Evolutionary conservation across 768 basidiomycete genomes (phyloP), one percentile per base, ranked within the genome.

Genomic region (Tulasnella calospora): DNA sequence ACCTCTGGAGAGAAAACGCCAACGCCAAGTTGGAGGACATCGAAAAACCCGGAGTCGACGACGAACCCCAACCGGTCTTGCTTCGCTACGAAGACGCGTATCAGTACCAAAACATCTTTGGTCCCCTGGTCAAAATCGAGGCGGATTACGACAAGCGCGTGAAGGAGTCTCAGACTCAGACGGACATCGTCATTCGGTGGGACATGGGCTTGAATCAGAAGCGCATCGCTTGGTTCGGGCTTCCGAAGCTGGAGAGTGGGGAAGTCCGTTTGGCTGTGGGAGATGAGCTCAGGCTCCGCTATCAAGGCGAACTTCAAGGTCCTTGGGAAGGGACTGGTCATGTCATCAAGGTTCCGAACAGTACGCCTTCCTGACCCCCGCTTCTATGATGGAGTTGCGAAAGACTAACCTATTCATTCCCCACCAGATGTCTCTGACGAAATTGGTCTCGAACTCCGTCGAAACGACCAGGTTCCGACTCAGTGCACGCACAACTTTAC

Each of bases 101-200:
- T 83, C 98, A 99, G 82, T 99, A 99, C 84, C 98, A 99, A 86
- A 99, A 99, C 83, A 99, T 99, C 77, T 97, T 99, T 82, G 98
- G 98, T 6, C 98, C 98, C 21, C 89, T 99, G 70, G 98, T 99
- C 85, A 99, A 99, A 87, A 99, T 99, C 81, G 98, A 99, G 83
- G 98, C 98, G 2, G 98, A 99, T 86, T 99, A 98, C 82, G 98
- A 99, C 83, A 98, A 98, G 86, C 89, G 92, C 76, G 88, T 99
- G 82, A 99, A 99, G 85, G 98, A 99, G 84, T 94, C 95, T 79
- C 98, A 99, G 86, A 99, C 98, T 0, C 97, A 99, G 86, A 98
- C 94, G 6, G 95, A 97, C 80, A 96, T 99, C 82, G 91, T 92
- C 36, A 92, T 99, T 33, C 88, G 98, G 69, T 99, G 98, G 98